Percentiles rank a stretch among this genome's conserved stretches.
Evolutionary conservation across 2,329 filamentous ascomycete species (phyloP).

Genomic region (Venturia nashicola): DNA sequence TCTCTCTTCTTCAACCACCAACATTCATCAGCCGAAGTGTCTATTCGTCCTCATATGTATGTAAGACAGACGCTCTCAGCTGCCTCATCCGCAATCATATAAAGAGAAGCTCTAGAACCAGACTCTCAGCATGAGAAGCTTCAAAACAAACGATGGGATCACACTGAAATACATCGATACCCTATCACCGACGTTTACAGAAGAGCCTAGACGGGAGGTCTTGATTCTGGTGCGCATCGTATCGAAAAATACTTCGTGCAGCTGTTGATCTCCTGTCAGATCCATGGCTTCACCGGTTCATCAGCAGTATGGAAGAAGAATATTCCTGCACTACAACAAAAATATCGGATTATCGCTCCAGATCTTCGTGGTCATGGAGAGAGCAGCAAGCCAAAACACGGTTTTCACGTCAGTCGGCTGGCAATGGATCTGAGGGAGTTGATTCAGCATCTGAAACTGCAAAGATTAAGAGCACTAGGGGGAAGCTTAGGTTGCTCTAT

Average conservation of each 20-base stretch:
- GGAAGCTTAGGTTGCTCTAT: slow-evolving; percentile 14
- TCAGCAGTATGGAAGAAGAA: slow-evolving; percentile 34
- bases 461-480: neutral
- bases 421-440: slow-evolving; percentile 18
- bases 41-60: no score
- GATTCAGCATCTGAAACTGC: slow-evolving; percentile 13
- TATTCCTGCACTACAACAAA: slow-evolving; percentile 29
- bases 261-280: neutral
- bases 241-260: neutral
- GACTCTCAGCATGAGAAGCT: neutral
- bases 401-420: slow-evolving; percentile 19
- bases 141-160: slow-evolving; percentile 1
- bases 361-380: slow-evolving; percentile 34
- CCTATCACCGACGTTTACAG: neutral
- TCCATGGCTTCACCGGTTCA: slow-evolving; percentile 36
- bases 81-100: no score
- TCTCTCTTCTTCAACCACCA: no score
- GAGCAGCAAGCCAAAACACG: slow-evolving; percentile 16
- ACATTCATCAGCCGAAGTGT: no score
- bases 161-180: slow-evolving; percentile 4
- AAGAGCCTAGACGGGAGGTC: neutral
- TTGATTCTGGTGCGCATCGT: neutral
- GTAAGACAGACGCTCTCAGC: no score
- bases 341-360: slow-evolving; percentile 39
- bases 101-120: neutral